phyloP scores from a whole-genome alignment of 306 rosid genomes.

The Medicago lupulina region DNA sequence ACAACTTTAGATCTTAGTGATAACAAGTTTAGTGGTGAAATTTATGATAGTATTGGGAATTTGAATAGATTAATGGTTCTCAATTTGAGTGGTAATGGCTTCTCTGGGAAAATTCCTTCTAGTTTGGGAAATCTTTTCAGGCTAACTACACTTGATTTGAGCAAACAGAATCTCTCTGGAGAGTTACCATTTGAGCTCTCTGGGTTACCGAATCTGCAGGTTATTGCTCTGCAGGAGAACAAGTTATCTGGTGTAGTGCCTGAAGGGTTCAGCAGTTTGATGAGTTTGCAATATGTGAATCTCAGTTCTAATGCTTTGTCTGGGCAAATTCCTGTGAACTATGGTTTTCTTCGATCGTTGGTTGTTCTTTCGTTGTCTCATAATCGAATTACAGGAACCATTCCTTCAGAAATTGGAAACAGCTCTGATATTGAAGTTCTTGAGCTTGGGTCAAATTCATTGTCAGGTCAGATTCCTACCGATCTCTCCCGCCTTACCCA shows the following conservation, averaged over 20 bases:
- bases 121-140: slow-evolving; percentile 80
- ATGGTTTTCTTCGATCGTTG: slow-evolving; percentile 80
- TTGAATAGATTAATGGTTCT: slow-evolving; percentile 64
- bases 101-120: slow-evolving; percentile 75
- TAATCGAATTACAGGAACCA: slow-evolving; percentile 65
- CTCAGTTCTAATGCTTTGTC: slow-evolving; percentile 78
- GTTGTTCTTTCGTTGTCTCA: slow-evolving; percentile 70
- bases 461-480: slow-evolving; percentile 65
- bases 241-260: slow-evolving; percentile 76
- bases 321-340: slow-evolving; percentile 77
- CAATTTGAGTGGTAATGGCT: slow-evolving; percentile 79
- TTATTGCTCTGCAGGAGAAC: slow-evolving; percentile 79
- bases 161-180: slow-evolving; percentile 82
- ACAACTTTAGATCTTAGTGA: slow-evolving; percentile 74
- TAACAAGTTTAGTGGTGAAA: slow-evolving; percentile 67
- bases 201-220: slow-evolving; percentile 85
- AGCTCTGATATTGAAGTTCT: slow-evolving; percentile 66
- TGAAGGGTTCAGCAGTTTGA: slow-evolving; percentile 93
- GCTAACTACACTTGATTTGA: slow-evolving; percentile 83
- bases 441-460: slow-evolving; percentile 67
- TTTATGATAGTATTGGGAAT: slow-evolving; percentile 58
- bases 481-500: slow-evolving; percentile 69
- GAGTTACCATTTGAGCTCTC: slow-evolving; percentile 88
- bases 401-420: slow-evolving; percentile 83
- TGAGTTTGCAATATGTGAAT: slow-evolving; percentile 69